A percentile compares a stretch with the other conserved stretches of the same genome.
Conservation (phyloP, 2,329 filamentous ascomycete species). For the Arthroderma sp. region DNA sequence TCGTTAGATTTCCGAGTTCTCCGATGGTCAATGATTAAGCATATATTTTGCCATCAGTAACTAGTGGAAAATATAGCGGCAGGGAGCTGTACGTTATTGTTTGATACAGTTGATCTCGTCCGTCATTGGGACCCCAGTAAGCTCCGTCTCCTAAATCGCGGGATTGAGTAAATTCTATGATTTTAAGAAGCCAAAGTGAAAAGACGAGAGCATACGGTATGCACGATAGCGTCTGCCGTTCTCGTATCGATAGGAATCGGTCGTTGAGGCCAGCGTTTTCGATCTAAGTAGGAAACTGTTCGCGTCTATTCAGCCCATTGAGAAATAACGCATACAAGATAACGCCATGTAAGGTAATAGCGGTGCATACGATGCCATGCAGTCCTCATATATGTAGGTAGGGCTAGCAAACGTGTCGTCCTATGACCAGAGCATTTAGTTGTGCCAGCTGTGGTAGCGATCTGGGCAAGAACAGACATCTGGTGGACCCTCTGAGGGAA, state of each 20-base stretch:
- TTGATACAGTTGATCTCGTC: constrained; percentile 12
- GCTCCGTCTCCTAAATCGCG: constrained; percentile 13
- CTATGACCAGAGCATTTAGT: no score
- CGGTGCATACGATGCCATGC: no score
- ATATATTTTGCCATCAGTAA: background rate
- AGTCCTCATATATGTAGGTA: no score
- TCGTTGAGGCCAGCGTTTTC: constrained; percentile 14
- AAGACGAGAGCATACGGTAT: constrained; percentile 19
- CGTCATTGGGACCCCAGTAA: constrained; percentile 18
- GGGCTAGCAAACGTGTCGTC: no score
- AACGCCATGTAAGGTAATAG: no score
- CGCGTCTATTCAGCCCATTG: no score
- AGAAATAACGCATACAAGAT: no score
- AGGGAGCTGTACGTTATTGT: constrained; percentile 11
- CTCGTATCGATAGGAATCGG: constrained; percentile 17
- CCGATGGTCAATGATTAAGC: constrained; percentile 2
- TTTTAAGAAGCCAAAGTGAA: constrained; percentile 5
- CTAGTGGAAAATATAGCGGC: background rate
- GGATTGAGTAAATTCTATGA: no score
- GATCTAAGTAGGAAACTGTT: background rate
- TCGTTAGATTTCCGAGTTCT: background rate
- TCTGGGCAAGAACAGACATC: no score
- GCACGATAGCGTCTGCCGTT: constrained; percentile 22
- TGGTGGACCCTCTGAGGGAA: no score
- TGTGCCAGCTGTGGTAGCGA: no score